Percentiles rank a stretch among this genome's conserved stretches.
Conservation (phyloP, 2,329 filamentous ascomycete genomes). For the Alternaria viburni region DNA sequence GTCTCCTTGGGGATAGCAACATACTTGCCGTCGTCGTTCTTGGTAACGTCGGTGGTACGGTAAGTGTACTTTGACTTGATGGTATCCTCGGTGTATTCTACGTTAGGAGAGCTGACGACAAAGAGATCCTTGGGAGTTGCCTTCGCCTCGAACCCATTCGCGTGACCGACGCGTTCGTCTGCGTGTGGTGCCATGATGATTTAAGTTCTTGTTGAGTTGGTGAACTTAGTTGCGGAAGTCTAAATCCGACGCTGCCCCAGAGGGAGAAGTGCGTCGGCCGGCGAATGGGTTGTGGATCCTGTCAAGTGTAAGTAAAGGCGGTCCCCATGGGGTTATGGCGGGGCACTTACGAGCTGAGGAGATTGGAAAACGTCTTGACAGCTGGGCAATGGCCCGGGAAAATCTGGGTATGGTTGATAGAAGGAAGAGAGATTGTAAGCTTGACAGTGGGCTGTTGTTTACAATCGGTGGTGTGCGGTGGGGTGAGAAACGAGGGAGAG, state of each 20-base stretch:
- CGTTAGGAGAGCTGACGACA: constrained; percentile 89
- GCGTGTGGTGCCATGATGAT: constrained; percentile 91
- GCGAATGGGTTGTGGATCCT: constrained; percentile 96
- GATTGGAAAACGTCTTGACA: constrained; percentile 98
- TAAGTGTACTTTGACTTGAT: constrained; percentile 97
- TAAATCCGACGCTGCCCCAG: constrained; percentile 76
- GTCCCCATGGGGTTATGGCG: constrained; percentile 13
- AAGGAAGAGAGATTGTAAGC: constrained; percentile 9
- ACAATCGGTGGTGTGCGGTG: constrained; percentile 13
- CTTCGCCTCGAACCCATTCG: constrained; percentile 58
- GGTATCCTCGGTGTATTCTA: constrained; percentile 83
- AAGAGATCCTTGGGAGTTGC: constrained; percentile 69
- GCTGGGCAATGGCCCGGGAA: constrained; percentile 56
- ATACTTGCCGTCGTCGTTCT: constrained; percentile 74
- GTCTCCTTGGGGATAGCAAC: constrained; percentile 87
- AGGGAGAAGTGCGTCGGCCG: constrained; percentile 89
- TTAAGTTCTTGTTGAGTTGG: constrained; percentile 30
- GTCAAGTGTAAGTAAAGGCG: constrained; percentile 30
- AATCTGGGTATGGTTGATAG: constrained; percentile 19
- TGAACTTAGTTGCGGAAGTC: constrained; percentile 49
- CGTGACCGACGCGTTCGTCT: constrained; percentile 64
- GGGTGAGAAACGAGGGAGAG: constrained; percentile 7
- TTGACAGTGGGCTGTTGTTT: constrained; percentile 13
- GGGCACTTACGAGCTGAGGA: constrained; percentile 86
- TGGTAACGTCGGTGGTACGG: constrained; percentile 84